These are phyloP conservation scores for Elsinoe necatrix DNA, from an alignment of 2,329 filamentous ascomycete species.

Conservation along the genomic window DNA sequence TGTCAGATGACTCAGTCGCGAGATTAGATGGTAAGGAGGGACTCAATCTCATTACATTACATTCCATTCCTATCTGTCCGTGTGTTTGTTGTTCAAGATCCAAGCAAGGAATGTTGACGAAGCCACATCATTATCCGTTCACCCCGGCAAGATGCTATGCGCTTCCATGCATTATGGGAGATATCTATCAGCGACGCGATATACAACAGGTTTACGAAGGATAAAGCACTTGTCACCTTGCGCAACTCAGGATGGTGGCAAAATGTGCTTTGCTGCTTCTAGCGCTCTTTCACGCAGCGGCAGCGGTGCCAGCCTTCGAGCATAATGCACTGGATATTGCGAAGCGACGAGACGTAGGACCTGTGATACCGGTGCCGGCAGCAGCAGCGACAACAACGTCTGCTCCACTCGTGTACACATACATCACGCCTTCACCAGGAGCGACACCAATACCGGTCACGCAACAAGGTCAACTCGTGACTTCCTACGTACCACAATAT, in stretches of 20 bases:
- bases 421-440: constrained; percentile 36
- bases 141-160: not conserved
- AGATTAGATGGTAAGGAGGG: not conserved
- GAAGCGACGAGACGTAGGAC: not conserved
- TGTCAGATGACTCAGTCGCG: not conserved
- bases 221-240: not conserved
- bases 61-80: constrained; percentile 1
- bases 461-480: constrained; percentile 36
- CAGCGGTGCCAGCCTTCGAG: not conserved
- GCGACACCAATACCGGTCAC: constrained; percentile 36
- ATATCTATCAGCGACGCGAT: not conserved
- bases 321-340: not conserved
- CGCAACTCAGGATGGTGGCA: not conserved
- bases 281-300: not conserved
- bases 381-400: not conserved
- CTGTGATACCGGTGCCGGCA: not conserved
- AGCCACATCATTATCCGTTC: constrained; percentile 1
- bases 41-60: not conserved
- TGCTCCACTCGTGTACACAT: constrained; percentile 20
- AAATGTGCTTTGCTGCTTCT: not conserved
- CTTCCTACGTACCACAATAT: constrained; percentile 35
- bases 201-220: not conserved
- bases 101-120: constrained; percentile 2
- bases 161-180: not conserved
- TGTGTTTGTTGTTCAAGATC: constrained; percentile 11